Evolutionary conservation across 2,329 filamentous ascomycete species (phyloP).

Genomic region (Phialophora tarda): DNA sequence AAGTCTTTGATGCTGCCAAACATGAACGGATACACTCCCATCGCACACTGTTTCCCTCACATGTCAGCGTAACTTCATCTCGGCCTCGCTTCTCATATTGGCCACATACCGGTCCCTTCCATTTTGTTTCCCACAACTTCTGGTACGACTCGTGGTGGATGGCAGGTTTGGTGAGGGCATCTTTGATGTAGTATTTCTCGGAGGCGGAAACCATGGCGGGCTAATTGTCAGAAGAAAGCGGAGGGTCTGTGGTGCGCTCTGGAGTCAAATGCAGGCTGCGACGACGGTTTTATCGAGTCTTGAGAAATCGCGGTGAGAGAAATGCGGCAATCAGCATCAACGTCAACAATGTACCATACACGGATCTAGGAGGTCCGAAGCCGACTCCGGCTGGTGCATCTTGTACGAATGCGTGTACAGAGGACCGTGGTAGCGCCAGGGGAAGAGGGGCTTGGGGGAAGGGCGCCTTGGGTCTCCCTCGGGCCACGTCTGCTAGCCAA

Average conservation of each 20-base stretch:
- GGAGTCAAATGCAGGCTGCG: neutral
- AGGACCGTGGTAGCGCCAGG: neutral
- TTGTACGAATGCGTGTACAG: slow-evolving; percentile 17
- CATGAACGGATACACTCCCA: slow-evolving; percentile 76
- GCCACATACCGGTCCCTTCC: slow-evolving; percentile 66
- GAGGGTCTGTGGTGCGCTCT: neutral
- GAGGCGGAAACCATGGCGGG: slow-evolving; percentile 35
- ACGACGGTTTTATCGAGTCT: slow-evolving; percentile 1
- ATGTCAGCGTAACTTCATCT: slow-evolving; percentile 5
- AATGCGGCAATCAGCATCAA: slow-evolving; percentile 10
- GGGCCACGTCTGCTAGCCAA: neutral
- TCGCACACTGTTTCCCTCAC: slow-evolving; percentile 53
- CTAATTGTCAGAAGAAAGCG: neutral
- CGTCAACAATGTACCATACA: slow-evolving; percentile 11
- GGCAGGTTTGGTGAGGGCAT: slow-evolving; percentile 55
- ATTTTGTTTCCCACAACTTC: slow-evolving; percentile 76
- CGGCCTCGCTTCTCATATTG: neutral
- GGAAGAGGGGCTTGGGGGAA: neutral
- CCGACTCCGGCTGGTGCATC: slow-evolving; percentile 15
- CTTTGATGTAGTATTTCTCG: slow-evolving; percentile 47
- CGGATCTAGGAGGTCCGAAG: slow-evolving; percentile 13
- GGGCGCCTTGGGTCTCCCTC: neutral
- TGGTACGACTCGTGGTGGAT: slow-evolving; percentile 66
- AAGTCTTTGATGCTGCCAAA: slow-evolving; percentile 73
- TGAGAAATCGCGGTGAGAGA: slow-evolving; percentile 19